A percentile compares a stretch with the other conserved stretches of the same genome.
Evolutionary conservation across 441 rosid genomes (phyloP).

Genomic region (Gossypium schwendimanii): DNA sequence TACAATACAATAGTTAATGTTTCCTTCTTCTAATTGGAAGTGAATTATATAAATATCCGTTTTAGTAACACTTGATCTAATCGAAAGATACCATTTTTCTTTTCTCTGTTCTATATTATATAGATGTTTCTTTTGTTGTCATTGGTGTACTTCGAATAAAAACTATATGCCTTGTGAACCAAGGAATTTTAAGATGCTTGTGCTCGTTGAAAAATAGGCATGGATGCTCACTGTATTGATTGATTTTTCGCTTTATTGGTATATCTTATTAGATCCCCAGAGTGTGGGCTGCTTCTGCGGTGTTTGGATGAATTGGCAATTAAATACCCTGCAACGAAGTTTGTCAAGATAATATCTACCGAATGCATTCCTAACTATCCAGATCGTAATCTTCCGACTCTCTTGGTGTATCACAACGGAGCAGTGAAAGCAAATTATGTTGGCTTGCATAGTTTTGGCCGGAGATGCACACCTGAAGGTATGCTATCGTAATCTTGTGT

Average conservation of each 20-base stretch:
- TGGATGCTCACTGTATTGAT: not conserved
- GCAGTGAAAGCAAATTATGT: slow-evolving; percentile 89
- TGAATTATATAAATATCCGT: not conserved
- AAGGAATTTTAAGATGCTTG: not conserved
- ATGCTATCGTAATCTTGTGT: slow-evolving; percentile 12
- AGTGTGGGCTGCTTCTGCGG: slow-evolving; percentile 63
- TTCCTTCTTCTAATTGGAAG: not conserved
- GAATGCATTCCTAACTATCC: slow-evolving; percentile 97
- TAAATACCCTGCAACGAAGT: slow-evolving; percentile 88
- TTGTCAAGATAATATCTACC: slow-evolving; percentile 88
- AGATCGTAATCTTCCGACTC: slow-evolving; percentile 83
- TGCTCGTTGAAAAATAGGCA: not conserved
- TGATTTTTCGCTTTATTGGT: not conserved
- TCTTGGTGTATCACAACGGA: slow-evolving; percentile 79
- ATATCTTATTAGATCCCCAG: slow-evolving; percentile 40
- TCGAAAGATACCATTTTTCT: not conserved
- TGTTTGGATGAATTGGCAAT: slow-evolving; percentile 78
- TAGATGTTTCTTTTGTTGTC: not conserved
- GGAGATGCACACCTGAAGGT: slow-evolving; percentile 96
- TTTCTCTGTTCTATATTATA: not conserved
- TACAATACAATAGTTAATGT: not conserved
- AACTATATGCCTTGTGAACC: not conserved
- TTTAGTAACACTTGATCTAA: not conserved
- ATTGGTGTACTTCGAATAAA: not conserved
- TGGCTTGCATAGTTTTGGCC: slow-evolving; percentile 75